Base-by-base conservation (phyloP, 768 basidiomycete genomes). In the Mycena galericulata region DNA sequence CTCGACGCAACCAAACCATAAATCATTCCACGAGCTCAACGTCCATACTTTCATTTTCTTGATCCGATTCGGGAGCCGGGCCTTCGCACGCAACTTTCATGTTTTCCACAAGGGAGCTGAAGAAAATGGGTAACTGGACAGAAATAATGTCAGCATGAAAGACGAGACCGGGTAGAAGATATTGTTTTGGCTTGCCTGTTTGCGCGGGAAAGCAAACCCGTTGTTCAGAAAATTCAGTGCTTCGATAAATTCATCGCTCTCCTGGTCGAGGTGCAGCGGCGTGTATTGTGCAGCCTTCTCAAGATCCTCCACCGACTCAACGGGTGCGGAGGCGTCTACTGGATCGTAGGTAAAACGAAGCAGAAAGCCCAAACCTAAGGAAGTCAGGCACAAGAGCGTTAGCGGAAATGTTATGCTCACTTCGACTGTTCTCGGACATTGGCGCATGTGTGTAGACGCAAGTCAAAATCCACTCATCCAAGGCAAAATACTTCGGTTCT, bases 131-230 rank as follows among this genome's bases (percentile, higher is more conserved):
- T 18, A 72, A 40, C 70, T 72, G 40, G 30, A n/a, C n/a, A n/a
- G n/a, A 60, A 40, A 46, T 6, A 8, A 8, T 38, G 20, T 30
- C 34, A 36, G 34, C 34, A 36, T 36, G 8, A 36, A 10, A 12
- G 14, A 43, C 17, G 11, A 57, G 34, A 56, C 7, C 17, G 32
- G 9, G 3, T 14, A 29, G 17, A 4, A 3, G 8, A 8, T 7
- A n/a, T 40, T 15, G 4, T 8, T 20, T 18, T n/a, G 14, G 20
- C 64, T 58, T 9, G 61, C 70, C 78, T 95, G 94, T 14, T 84
- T 81, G 38, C 85, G 84, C 62, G 85, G 82, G 75, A 95, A 95
- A 12, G 90, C 89, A 76, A 96, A 95, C 1, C 87, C 77, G 1
- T 82, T 81, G 38, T 79, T 82, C 65, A 96, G 81, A 76, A 91